These are phyloP conservation scores for Saccharomycopsis sp. DNA, from an alignment of 805 yeast species.

Conservation along the genomic window DNA sequence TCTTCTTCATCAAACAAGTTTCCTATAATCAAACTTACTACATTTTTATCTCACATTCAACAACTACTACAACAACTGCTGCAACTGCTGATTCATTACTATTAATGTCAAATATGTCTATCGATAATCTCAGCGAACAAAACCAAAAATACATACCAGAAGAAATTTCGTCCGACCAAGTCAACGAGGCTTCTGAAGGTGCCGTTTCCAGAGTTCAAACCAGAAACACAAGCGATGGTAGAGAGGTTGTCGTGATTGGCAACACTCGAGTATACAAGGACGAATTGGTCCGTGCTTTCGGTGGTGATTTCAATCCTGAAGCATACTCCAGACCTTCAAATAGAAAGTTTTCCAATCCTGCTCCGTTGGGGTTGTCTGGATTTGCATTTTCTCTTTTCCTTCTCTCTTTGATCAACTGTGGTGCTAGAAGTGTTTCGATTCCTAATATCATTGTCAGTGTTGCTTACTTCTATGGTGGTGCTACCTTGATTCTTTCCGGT, in stretches of 20 bases:
- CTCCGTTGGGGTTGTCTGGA: constrained; percentile 54
- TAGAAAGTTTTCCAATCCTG: constrained; percentile 58
- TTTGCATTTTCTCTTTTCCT: constrained; percentile 58
- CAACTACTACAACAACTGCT: not conserved
- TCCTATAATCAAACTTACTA: not conserved
- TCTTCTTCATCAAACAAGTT: not conserved
- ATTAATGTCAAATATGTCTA: not conserved
- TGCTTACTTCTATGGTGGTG: constrained; percentile 58
- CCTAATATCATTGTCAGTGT: constrained; percentile 49
- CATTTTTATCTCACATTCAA: not conserved
- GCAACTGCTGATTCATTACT: not conserved
- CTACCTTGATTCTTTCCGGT: constrained; percentile 52
- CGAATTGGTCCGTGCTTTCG: constrained; percentile 62
- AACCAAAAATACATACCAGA: constrained; percentile 1
- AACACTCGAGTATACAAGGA: constrained; percentile 56
- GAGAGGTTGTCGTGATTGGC: constrained; percentile 63
- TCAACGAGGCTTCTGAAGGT: not conserved
- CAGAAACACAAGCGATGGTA: constrained; percentile 5
- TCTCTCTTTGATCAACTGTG: constrained; percentile 46
- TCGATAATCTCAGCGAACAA: not conserved
- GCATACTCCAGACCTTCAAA: constrained; percentile 47
- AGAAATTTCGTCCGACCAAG: not conserved
- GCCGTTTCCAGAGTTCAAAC: constrained; percentile 4
- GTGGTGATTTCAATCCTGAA: constrained; percentile 44
- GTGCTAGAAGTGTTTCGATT: constrained; percentile 42